Evolutionary conservation across 495 filamentous ascomycete species (phyloP), one percentile per base, ranked within the genome.

Genomic region (Tricharina praecox): DNA sequence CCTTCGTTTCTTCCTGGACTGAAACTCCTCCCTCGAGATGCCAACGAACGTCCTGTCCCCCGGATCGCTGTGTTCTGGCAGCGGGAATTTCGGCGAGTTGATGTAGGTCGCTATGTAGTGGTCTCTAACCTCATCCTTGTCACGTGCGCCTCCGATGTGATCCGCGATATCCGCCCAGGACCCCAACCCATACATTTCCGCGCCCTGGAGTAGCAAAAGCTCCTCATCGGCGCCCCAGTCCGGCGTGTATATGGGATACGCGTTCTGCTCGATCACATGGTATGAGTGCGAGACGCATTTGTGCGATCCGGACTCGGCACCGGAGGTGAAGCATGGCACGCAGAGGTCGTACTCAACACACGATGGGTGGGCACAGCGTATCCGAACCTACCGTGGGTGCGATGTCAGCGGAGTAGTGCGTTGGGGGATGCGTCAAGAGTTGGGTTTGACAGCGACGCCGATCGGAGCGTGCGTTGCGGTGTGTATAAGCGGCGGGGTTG

Each of bases 211-310:
- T 33, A 99, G 68, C 7, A 94, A 65, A 13, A 95, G 66, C 64
- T 99, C 90, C 60, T 99, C 90, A 61, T 99, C 90, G 4, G 90
- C 90, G 34, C 90, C 90, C 90, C 90, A 99, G 50, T 94, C 88
- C 47, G 73, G 74, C 50, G 85, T 77, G 53, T 93, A 99, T 32
- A 99, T 96, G 0, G 90, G 90, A 33, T 96, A 86, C 0, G 85
- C 93, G 61, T 99, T 92, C 59, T 96, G 90, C 59, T 99, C 90
- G 55, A 96, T 95, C 40, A 99, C 90, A 54, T 81, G 81, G 60
- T 76, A 96, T 18, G 82, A 70, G 63, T 99, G 90, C 3, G 82
- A 79, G 2, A 72, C 67, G 30, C 87, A 87, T 50, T 88, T 76
- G 61, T 99, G 90, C 48, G 81, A 77, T 45, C 78, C 78, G 45